Evolutionary conservation across 2,329 filamentous ascomycete species (phyloP).

Genomic region (Botryotinia globosa): DNA sequence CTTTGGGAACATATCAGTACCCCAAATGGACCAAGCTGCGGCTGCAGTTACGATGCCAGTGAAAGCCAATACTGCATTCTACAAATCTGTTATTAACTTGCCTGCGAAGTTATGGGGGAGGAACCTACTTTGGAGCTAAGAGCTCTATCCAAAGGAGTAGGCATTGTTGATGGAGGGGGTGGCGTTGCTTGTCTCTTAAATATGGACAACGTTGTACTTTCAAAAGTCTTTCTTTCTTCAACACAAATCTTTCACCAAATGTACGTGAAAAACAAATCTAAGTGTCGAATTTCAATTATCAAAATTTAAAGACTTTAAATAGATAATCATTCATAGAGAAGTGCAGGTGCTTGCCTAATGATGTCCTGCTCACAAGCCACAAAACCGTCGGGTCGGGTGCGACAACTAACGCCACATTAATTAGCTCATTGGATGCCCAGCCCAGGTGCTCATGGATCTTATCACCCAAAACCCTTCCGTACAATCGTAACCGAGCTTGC

Average conservation of each 20-base stretch:
- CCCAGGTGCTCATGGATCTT: slow-evolving; percentile 1
- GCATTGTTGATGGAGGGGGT: slow-evolving; percentile 49
- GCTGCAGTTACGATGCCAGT: slow-evolving; percentile 78
- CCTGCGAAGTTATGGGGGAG: background rate
- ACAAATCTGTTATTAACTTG: slow-evolving; percentile 18
- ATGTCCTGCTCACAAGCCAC: background rate
- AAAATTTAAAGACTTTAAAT: background rate
- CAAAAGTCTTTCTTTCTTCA: background rate
- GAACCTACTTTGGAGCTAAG: slow-evolving; percentile 64
- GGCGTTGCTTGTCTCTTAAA: background rate
- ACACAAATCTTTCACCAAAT: background rate
- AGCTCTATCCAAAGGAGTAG: slow-evolving; percentile 65
- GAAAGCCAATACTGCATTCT: slow-evolving; percentile 75
- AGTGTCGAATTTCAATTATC: background rate
- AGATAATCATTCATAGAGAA: background rate
- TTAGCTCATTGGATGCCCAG: no score
- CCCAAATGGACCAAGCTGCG: slow-evolving; percentile 82
- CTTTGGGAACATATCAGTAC: slow-evolving; percentile 73
- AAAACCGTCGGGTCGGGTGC: background rate
- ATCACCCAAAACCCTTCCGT: slow-evolving; percentile 11
- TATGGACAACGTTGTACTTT: background rate
- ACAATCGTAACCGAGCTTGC: slow-evolving; percentile 22
- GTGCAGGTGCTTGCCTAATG: slow-evolving; percentile 5
- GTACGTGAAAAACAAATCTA: no score
- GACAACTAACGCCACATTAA: slow-evolving; percentile 2